phyloP scores from a whole-genome alignment of 805 yeast species.

The Wickerhamiella vanderwaltii region DNA sequence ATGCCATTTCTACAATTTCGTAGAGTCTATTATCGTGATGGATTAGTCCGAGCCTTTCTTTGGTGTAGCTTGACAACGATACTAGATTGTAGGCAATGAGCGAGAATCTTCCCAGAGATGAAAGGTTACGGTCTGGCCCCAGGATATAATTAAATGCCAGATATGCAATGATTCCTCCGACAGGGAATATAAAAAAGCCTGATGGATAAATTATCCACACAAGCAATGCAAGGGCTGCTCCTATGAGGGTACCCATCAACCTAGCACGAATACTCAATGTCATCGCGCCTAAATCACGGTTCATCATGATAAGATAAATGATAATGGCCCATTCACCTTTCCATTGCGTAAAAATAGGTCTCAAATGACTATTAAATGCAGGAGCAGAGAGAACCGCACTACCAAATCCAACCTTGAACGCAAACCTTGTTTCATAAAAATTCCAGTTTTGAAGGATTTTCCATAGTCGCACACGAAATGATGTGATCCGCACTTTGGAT shows the following conservation, averaged over 20 bases:
- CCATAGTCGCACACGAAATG: constrained; percentile 27
- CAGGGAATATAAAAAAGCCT: constrained; percentile 40
- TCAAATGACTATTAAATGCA: constrained; percentile 50
- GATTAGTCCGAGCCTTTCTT: constrained; percentile 29
- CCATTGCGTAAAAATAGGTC: constrained; percentile 47
- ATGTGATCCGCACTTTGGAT: constrained; percentile 13
- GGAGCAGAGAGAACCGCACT: constrained; percentile 52
- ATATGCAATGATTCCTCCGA: constrained; percentile 32
- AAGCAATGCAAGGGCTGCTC: constrained; percentile 49
- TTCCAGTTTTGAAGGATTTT: constrained; percentile 37
- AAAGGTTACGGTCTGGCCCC: constrained; percentile 28
- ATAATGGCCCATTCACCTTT: constrained; percentile 77
- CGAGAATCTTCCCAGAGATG: constrained; percentile 39
- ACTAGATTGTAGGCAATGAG: constrained; percentile 67
- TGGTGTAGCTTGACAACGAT: constrained; percentile 35
- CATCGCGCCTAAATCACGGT: constrained; percentile 74
- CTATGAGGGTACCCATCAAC: constrained; percentile 60
- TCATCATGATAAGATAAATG: constrained; percentile 75
- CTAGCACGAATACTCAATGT: constrained; percentile 45
- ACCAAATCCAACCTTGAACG: constrained; percentile 68
- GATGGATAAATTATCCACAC: constrained; percentile 50
- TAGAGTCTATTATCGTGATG: constrained; percentile 26
- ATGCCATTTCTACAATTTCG: constrained; percentile 38
- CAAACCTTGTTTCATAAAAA: constrained; percentile 62
- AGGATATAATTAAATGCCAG: constrained; percentile 45